phyloP scores from a whole-genome alignment of 2,329 filamentous ascomycete species.

The Diaporthe citrichinensis region DNA sequence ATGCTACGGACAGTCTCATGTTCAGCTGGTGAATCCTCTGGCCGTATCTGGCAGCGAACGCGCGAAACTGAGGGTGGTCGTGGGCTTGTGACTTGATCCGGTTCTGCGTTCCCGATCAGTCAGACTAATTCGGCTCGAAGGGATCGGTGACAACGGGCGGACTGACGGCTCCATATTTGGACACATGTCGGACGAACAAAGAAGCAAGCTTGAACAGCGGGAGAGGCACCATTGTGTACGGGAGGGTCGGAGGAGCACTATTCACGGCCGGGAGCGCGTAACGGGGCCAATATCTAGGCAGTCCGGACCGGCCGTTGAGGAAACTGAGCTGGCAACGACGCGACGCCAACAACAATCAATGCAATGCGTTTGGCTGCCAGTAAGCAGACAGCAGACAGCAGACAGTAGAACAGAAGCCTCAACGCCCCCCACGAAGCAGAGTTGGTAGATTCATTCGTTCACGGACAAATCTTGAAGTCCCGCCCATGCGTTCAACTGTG shows the following conservation, averaged over 20 bases:
- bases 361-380: background rate
- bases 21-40: conserved; percentile 77
- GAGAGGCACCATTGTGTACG: conserved; percentile 71
- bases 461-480: background rate
- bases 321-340: background rate
- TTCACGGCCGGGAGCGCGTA: conserved; percentile 10
- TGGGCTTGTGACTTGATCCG: conserved; percentile 76
- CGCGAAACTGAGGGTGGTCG: conserved; percentile 73
- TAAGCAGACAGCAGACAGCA: background rate
- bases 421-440: background rate
- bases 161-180: conserved; percentile 78
- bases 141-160: background rate
- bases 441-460: background rate
- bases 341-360: background rate
- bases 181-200: conserved; percentile 75
- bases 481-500: conserved; percentile 4
- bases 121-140: background rate
- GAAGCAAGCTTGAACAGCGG: conserved; percentile 77
- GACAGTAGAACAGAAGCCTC: background rate
- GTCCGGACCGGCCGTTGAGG: conserved; percentile 16
- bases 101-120: conserved; percentile 61
- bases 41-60: conserved; percentile 72
- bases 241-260: background rate
- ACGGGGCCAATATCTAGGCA: background rate
- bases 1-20: conserved; percentile 73